Evolutionary conservation across 2,329 filamentous ascomycete genomes (phyloP).

Genomic region (Xylariaceae sp.): DNA sequence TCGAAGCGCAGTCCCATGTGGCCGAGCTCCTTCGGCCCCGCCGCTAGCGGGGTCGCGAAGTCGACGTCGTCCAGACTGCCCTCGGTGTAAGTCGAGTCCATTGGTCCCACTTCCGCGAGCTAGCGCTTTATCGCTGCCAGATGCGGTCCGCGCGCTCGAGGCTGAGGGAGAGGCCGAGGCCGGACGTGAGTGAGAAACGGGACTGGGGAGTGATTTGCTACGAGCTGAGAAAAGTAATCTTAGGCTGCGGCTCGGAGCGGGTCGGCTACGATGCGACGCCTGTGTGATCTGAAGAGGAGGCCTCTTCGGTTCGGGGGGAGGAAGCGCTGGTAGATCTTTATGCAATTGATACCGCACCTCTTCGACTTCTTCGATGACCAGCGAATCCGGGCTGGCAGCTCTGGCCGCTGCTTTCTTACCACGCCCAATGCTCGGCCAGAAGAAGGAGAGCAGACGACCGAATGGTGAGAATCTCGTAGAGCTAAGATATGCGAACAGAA

Average conservation of each 20-base stretch:
- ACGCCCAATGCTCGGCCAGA: constrained; percentile 4
- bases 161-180: constrained; percentile 2
- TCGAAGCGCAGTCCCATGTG: constrained; percentile 40
- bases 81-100: constrained; percentile 36
- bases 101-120: constrained; percentile 14
- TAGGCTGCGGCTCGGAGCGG: constrained; percentile 23
- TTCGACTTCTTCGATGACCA: constrained; percentile 12
- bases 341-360: constrained; percentile 8
- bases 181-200: constrained; percentile 4
- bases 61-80: constrained; percentile 52
- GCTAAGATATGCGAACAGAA: constrained; percentile 46
- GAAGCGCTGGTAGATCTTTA: constrained; percentile 21
- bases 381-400: constrained; percentile 3
- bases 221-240: constrained; percentile 27
- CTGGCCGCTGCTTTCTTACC: constrained; percentile 6
- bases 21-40: constrained; percentile 32
- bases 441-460: constrained; percentile 31
- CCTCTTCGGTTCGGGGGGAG: constrained; percentile 19
- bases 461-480: constrained; percentile 32
- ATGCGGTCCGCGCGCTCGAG: constrained; percentile 2
- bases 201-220: constrained; percentile 20
- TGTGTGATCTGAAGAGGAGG: constrained; percentile 24
- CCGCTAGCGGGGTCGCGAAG: constrained; percentile 38
- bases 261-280: constrained; percentile 18
- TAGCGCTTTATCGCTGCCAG: constrained; percentile 11